Percentiles rank a stretch among this genome's conserved stretches.
These are phyloP conservation scores for Eimeria praecox DNA, from an alignment of 169 alveolate species.

Conservation along the genomic window DNA sequence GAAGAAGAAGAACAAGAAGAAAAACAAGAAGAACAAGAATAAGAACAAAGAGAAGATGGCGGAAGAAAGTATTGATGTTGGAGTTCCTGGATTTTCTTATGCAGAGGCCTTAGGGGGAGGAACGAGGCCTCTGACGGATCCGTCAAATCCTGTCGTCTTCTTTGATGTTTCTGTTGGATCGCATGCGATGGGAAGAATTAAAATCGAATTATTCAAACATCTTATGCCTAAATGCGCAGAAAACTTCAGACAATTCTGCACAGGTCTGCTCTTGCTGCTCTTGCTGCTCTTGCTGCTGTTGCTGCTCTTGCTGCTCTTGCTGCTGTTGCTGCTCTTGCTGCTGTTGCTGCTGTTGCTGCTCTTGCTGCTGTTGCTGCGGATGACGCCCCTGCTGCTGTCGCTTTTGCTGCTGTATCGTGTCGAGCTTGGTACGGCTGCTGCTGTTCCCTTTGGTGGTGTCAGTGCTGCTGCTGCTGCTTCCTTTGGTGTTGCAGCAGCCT, in stretches of 20 bases:
- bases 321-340: not conserved
- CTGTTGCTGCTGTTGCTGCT: not conserved
- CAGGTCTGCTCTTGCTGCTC: constrained; percentile 91
- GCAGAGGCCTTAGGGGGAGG: constrained; percentile 68
- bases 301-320: not conserved
- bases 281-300: not conserved
- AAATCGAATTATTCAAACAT: constrained; percentile 97
- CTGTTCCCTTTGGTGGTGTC: not conserved
- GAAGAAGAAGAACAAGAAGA: not conserved
- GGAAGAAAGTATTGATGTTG: not conserved
- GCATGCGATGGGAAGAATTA: constrained; percentile 95
- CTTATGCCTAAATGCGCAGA: constrained; percentile 98
- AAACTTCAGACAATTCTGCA: constrained; percentile 98
- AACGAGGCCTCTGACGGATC: constrained; percentile 73
- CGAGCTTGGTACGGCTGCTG: not conserved
- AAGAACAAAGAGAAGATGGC: not conserved
- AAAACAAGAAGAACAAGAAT: too few relatives aligned
- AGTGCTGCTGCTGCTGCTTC: not conserved
- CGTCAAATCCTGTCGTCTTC: constrained; percentile 95
- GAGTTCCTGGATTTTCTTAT: constrained; percentile 48
- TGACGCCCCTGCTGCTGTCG: not conserved
- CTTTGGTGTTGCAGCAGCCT: not conserved
- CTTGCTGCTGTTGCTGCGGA: not conserved
- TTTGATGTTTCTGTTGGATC: constrained; percentile 94
- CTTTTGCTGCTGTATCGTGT: not conserved